Percentiles rank a stretch among this genome's conserved stretches.
Conservation (phyloP, 345 rosid species). For the Lepidium africanum region DNA sequence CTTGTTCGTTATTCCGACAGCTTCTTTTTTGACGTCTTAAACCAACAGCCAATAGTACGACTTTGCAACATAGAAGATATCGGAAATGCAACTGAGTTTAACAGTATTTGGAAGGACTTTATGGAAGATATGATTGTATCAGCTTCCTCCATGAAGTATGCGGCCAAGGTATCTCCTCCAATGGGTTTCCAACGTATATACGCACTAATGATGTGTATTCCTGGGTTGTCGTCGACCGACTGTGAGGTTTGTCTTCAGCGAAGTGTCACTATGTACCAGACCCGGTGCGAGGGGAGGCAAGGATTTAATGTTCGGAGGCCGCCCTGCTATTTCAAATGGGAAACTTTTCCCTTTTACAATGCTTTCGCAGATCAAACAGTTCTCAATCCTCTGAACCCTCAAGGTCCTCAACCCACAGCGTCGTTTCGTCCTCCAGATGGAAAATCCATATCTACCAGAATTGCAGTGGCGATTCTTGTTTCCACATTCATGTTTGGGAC, state of each 20-base stretch:
- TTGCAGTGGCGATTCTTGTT: background rate
- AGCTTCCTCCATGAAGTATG: background rate
- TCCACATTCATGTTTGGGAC: background rate
- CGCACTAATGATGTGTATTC: conserved; percentile 12
- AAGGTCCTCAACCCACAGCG: background rate
- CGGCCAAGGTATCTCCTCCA: background rate
- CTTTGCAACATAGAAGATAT: too few species aligned
- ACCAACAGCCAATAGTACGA: too few species aligned
- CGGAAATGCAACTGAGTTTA: background rate
- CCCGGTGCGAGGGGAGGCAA: background rate
- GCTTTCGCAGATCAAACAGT: background rate
- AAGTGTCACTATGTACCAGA: background rate
- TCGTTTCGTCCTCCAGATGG: background rate
- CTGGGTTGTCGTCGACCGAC: background rate
- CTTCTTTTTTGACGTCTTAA: too few species aligned
- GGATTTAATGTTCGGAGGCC: background rate
- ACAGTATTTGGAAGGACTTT: background rate
- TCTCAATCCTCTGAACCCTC: background rate
- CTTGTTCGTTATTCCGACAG: too few species aligned
- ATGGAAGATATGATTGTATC: background rate
- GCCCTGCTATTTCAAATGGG: background rate
- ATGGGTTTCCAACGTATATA: background rate
- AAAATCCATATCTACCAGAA: background rate
- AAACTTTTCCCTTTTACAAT: background rate
- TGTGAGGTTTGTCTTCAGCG: background rate